Evolutionary conservation across 352 stramenopile genomes (phyloP), one percentile per base, ranked within the genome.

Genomic region (Pythium chondricola): DNA sequence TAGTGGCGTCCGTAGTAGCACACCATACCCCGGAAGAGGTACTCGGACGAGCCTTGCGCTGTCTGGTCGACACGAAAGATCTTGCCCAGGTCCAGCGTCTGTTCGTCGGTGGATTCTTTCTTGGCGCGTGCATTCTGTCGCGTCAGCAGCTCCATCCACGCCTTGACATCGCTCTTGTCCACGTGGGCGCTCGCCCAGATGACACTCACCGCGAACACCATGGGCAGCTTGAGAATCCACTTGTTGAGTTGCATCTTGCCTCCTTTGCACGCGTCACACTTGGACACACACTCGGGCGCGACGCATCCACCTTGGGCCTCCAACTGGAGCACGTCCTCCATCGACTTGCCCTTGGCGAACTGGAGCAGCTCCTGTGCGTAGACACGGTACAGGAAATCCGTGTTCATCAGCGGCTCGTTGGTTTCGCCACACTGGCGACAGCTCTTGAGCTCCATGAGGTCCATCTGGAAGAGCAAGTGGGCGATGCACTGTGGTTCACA

Each of bases 1-100:
- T 93, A 93, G 53, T 93, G 82, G 5, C 74, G 65, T 26, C 82
- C 82, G 39, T 93, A 93, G 63, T 93, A 93, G 39, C 81, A 93
- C 40, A 93, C 81, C 48, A 93, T 79, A 45, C 81, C 81, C 17
- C 81, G 65, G 56, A 93, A 93, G 30, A 62, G 49, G 48, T 89
- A 93, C 38, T 74, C 48, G 3, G 68, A 75, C 26, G 57, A 62
- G 17, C 36, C 47, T 5, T 52, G 24, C 2, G 37, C 40, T 14
- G 36, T 51, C 18, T 60, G 42, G 32, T 63, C 77, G 25, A 92
- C 58, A 18, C 69, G 69, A 35, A 93, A 93, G 43, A 93, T 73
- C 2, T 71, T 69, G 24, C 73, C 64, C 10, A 93, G 45, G 54
- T 92, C 71, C 20, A 92, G 52, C 16, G 63, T 69, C 49, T 85